Evolutionary conservation across 108 stramenopile species (phyloP), one percentile per base, ranked within the genome.

Genomic region (Nitzschia sp.): DNA sequence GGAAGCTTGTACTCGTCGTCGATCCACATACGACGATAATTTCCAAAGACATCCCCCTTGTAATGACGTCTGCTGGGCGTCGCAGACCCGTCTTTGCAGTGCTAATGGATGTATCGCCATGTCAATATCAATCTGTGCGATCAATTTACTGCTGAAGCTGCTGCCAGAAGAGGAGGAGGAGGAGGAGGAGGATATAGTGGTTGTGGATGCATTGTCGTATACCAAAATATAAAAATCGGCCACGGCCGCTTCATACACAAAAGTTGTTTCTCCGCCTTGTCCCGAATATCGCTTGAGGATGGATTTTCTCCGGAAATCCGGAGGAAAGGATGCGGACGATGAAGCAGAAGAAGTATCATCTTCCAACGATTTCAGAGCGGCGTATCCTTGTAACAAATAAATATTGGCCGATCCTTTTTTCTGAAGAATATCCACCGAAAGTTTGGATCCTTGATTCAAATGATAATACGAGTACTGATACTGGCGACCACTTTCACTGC

Each of bases 331-430:
- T 26, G 16, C 17, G 8, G 44, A 46, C 44, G 27, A 33, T 22
- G 16, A 22, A 2, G 26, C 15, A 23, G 25, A 9, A 13, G 35
- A 11, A 23, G 26, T 16, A 23, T 48, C 21, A 8, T 50, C 23
- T 52, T 50, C 21, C 30, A 65, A 50, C 15, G 26, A 17, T 23
- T 65, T 9, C 25, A 65, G 16, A 8, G 46, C 19, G 4, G 22
- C 8, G 32, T 29, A 48, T 65, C 63, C 63, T 52, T 65, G 46
- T 30, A 65, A 23, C 5, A 65, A 28, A 23, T 65, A 65, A 27
- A 65, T 52, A 33, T 65, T 65, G 30, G 63, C 22, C 1, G 50
- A 32, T 23, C 63, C 63, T 2, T 48, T 50, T 9, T 9, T 8
- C 31, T 65, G 63, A 8, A 29, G 30, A 32, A 65, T 19, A 23